A percentile compares a stretch with the other conserved stretches of the same genome.
These are phyloP conservation scores for Sistotremastrum niveocremeum DNA, from an alignment of 768 basidiomycete species.

Conservation along the genomic window DNA sequence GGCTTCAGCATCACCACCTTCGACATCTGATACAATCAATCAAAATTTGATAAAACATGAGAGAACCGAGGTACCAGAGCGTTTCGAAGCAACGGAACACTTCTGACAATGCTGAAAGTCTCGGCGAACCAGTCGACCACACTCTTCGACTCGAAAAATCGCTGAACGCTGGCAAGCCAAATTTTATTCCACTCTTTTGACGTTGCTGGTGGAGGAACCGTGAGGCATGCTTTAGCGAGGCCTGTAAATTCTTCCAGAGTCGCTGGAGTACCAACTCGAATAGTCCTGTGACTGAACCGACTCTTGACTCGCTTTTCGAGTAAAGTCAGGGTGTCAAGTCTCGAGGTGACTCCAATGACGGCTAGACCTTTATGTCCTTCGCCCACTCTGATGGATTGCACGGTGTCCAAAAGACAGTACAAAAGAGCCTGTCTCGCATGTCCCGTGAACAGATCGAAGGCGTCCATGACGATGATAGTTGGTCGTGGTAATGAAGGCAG, in stretches of 20 bases:
- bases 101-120: constrained; percentile 45
- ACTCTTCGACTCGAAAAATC: constrained; percentile 36
- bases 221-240: constrained; percentile 35
- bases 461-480: constrained; percentile 74
- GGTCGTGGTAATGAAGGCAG: constrained; percentile 72
- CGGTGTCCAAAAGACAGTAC: constrained; percentile 92
- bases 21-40: constrained; percentile 6
- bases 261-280: constrained; percentile 56
- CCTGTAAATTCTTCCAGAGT: constrained; percentile 35
- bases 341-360: constrained; percentile 75
- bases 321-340: constrained; percentile 76
- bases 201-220: constrained; percentile 16
- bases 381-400: constrained; percentile 64
- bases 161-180: constrained; percentile 48
- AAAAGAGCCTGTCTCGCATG: constrained; percentile 88
- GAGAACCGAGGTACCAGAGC: no score
- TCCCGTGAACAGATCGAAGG: constrained; percentile 85
- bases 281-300: constrained; percentile 85
- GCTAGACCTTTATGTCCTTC: constrained; percentile 54
- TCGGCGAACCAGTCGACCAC: constrained; percentile 38
- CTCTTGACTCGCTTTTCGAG: constrained; percentile 97
- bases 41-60: no score
- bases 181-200: constrained; percentile 41
- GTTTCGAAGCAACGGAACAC: constrained; percentile 35
- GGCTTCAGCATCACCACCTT: constrained; percentile 24